phyloP scores from a whole-genome alignment of 192 early-diverging fungal species.

The Coemansia sp. region DNA sequence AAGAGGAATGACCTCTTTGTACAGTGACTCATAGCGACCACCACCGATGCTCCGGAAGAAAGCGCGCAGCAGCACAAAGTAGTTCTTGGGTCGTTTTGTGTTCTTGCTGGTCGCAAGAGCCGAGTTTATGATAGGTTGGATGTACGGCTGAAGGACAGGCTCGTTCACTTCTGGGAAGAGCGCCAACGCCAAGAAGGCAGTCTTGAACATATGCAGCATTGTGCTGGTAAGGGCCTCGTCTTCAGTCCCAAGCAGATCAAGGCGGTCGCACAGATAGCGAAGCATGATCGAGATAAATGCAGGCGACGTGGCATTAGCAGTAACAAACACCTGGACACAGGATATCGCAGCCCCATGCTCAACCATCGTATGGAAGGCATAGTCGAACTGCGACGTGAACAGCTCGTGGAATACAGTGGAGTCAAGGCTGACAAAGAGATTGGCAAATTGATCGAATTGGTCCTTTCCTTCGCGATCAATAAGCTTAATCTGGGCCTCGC shows the following conservation, averaged over 20 bases:
- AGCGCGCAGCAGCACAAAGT: constrained; percentile 86
- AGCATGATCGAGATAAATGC: constrained; percentile 57
- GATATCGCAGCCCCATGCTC: constrained; percentile 73
- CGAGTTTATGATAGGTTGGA: constrained; percentile 84
- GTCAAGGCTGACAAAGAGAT: constrained; percentile 79
- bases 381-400: constrained; percentile 85
- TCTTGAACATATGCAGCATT: constrained; percentile 89
- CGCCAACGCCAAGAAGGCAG: constrained; percentile 91
- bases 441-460: constrained; percentile 84
- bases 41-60: constrained; percentile 97
- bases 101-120: constrained; percentile 81
- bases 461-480: constrained; percentile 88
- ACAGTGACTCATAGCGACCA: constrained; percentile 91
- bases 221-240: constrained; percentile 52
- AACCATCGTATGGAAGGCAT: constrained; percentile 80
- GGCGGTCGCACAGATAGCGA: constrained; percentile 43
- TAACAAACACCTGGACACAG: constrained; percentile 86
- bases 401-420: constrained; percentile 93
- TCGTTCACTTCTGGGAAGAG: constrained; percentile 92
- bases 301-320: constrained; percentile 62
- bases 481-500: constrained; percentile 58
- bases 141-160: constrained; percentile 86
- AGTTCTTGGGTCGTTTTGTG: constrained; percentile 85
- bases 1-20: constrained; percentile 93
- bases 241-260: constrained; percentile 44